These are phyloP conservation scores for Cercospora nicotianae DNA, from an alignment of 2,329 filamentous ascomycete species.

Conservation along the genomic window DNA sequence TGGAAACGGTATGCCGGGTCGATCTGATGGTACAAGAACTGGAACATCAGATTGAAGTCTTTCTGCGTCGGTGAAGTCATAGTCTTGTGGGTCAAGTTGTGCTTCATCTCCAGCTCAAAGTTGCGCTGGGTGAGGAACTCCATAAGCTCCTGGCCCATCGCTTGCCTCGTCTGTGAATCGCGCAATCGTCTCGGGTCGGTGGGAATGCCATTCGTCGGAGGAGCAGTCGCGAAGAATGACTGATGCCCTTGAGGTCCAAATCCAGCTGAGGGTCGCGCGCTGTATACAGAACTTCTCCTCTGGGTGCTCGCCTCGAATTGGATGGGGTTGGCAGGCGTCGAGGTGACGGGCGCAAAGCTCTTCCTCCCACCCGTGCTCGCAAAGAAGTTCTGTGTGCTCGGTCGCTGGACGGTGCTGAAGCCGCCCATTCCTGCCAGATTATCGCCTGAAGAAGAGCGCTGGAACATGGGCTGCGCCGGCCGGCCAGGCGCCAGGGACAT, in stretches of 20 bases:
- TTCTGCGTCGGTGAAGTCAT: slow-evolving; percentile 95
- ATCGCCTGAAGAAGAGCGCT: slow-evolving; percentile 75
- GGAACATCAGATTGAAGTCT: slow-evolving; percentile 96
- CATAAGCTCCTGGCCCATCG: slow-evolving; percentile 83
- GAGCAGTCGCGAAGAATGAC: slow-evolving; percentile 90
- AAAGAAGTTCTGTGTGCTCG: slow-evolving; percentile 71
- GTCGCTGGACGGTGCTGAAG: slow-evolving; percentile 79
- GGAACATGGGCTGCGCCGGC: slow-evolving; percentile 83
- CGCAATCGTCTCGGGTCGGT: slow-evolving; percentile 83
- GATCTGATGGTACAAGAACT: slow-evolving; percentile 95
- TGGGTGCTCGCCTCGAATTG: slow-evolving; percentile 57
- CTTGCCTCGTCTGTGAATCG: slow-evolving; percentile 74
- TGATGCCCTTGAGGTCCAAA: slow-evolving; percentile 66
- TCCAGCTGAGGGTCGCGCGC: slow-evolving; percentile 60
- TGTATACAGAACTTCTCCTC: slow-evolving; percentile 71
- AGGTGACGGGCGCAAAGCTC: slow-evolving; percentile 64
- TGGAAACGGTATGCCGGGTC: slow-evolving; percentile 91
- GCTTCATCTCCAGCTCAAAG: slow-evolving; percentile 97
- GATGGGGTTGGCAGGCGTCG: slow-evolving; percentile 48
- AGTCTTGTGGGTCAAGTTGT: slow-evolving; percentile 84
- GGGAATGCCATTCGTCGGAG: slow-evolving; percentile 76
- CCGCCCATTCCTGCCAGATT: slow-evolving; percentile 75
- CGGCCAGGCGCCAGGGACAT: slow-evolving; percentile 82
- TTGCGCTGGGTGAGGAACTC: slow-evolving; percentile 93
- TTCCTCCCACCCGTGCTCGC: slow-evolving; percentile 63